Percentiles rank a stretch among this genome's conserved stretches.
Conservation (phyloP, 148 eudicot genomes). For the Dianthus caryophyllus region DNA sequence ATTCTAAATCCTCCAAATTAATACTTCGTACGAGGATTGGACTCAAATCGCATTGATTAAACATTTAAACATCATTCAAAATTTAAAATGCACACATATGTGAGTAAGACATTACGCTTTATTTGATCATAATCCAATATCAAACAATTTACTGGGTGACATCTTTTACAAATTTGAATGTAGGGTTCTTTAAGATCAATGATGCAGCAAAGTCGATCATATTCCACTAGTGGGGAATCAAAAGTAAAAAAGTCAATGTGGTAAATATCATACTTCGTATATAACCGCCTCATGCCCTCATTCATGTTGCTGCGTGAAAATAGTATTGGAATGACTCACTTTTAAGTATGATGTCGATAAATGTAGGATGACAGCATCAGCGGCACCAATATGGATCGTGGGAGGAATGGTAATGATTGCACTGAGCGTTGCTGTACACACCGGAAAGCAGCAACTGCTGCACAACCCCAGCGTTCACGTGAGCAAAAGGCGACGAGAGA, state of each 20-base stretch:
- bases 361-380: conserved; percentile 19
- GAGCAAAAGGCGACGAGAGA: conserved; percentile 31
- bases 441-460: conserved; percentile 29
- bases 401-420: conserved; percentile 29
- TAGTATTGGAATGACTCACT: too few species aligned
- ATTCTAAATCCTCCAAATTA: too few species aligned
- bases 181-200: conserved; percentile 22
- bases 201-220: conserved; percentile 23
- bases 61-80: not conserved
- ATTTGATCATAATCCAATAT: not conserved
- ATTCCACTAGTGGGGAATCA: conserved; percentile 1
- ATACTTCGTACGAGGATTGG: too few species aligned
- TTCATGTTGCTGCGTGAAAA: not conserved
- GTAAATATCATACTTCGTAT: not conserved
- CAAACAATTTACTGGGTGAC: not conserved
- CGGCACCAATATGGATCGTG: conserved; percentile 28
- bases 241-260: conserved; percentile 5
- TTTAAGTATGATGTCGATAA: too few species aligned
- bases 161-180: not conserved
- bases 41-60: too few species aligned
- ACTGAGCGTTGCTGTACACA: conserved; percentile 19
- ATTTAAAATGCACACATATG: not conserved
- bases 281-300: too few species aligned
- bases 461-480: conserved; percentile 28
- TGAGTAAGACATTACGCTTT: too few species aligned